Evolutionary conservation across 2,329 filamentous ascomycete genomes (phyloP).

Genomic region (Claviceps africana): DNA sequence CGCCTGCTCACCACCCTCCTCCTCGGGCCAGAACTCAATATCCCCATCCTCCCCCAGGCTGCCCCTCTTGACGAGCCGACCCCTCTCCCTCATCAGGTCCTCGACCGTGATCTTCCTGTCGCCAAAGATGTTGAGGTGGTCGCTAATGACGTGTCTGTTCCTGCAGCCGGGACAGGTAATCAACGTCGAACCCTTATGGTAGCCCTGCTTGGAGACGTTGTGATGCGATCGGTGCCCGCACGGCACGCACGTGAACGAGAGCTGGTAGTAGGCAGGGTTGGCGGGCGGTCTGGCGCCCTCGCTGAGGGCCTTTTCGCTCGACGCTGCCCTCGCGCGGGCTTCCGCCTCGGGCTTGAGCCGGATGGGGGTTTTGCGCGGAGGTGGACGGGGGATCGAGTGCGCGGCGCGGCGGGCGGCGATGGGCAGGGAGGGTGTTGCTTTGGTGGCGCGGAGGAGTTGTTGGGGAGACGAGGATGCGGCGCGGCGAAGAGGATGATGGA

Average conservation of each 20-base stretch:
- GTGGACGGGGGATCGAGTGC: conserved; percentile 23
- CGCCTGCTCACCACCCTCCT: conserved; percentile 19
- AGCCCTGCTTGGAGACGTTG: conserved; percentile 82
- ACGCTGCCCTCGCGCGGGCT: conserved; percentile 3
- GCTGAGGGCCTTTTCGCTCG: conserved; percentile 11
- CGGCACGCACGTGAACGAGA: conserved; percentile 86
- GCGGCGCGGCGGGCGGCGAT: conserved; percentile 14
- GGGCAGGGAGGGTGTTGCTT: conserved; percentile 3
- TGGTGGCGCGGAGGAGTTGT: conserved; percentile 2
- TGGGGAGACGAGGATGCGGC: conserved; percentile 4
- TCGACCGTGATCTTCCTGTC: conserved; percentile 58
- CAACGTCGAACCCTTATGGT: conserved; percentile 78
- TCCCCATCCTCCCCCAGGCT: conserved; percentile 65
- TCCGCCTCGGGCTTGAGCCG: conserved; percentile 3
- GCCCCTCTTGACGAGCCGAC: conserved; percentile 58
- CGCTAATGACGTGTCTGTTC: conserved; percentile 80
- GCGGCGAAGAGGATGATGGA: conserved; percentile 8
- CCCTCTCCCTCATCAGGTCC: conserved; percentile 63
- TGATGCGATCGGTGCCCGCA: conserved; percentile 73
- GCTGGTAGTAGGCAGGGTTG: conserved; percentile 58
- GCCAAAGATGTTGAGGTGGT: conserved; percentile 71
- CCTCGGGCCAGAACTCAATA: conserved; percentile 82
- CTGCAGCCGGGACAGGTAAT: conserved; percentile 79
- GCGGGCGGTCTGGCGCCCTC: conserved; percentile 15
- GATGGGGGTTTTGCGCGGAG: conserved; percentile 3